Evolutionary conservation across 371 early-diverging fungal genomes (phyloP), one percentile per base, ranked within the genome.

Genomic region (Mucor saturninus): DNA sequence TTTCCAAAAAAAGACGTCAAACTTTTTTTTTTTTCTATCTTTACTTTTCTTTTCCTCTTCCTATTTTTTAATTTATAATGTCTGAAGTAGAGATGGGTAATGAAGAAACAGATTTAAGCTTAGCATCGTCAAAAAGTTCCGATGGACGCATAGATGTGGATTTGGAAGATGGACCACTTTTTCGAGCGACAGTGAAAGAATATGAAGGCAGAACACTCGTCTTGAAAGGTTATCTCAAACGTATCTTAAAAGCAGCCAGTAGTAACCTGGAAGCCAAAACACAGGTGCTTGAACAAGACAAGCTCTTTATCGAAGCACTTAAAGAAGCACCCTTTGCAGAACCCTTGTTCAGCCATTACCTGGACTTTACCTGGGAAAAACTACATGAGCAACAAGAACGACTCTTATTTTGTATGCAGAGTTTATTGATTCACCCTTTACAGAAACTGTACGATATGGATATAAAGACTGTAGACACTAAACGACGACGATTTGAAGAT

Each of bases 131-230:
- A 54, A 61, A 54, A 61, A 61, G 62, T 35, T 61, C 54, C 46
- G 62, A 61, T 39, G 48, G 35, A 26, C 28, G 49, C 10, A 26
- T 42, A 42, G 67, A 56, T n/a, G 42, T 53, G 26, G 81, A 81
- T 39, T 69, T 83, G 2, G 86, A 86, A 30, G 89, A 88, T 57
- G 89, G 87, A 6, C 89, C 89, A 21, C 54, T 86, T 0, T 87
- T 89, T 57, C 72, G 87, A 31, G 81, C 83, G 0, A 84, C 85
- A 1, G 72, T 89, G 31, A 73, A 75, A 10, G 72, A 80, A 50
- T 74, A 84, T 14, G 89, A 89, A 57, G 74, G 74, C 26, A 73
- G 79, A 40, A 89, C 85, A 3, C 63, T 64, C 9, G 65, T 61
- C 31, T 72, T 87, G 56, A 89, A 86, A 66, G 54, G 65, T 4